phyloP scores from a whole-genome alignment of 306 rosid genomes.

The Mimosa pudica region DNA sequence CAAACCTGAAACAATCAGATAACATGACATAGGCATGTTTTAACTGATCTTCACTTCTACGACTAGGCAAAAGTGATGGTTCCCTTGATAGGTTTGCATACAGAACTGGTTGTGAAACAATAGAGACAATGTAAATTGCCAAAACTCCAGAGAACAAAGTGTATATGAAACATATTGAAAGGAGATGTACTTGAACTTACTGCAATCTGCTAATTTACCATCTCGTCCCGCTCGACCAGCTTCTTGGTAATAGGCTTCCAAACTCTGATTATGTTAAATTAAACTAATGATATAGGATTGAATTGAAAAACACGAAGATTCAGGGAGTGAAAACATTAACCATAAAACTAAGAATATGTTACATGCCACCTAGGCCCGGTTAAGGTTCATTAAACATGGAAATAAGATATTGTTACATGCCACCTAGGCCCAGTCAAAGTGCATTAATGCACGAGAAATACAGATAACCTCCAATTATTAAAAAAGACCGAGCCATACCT shows the following conservation, averaged over 20 bases:
- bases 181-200: constrained; percentile 49
- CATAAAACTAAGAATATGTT: neutral
- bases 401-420: neutral
- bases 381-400: neutral
- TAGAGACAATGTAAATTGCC: neutral
- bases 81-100: constrained; percentile 71
- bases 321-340: constrained; percentile 18
- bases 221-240: constrained; percentile 99
- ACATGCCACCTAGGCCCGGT: neutral
- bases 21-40: constrained; percentile 79
- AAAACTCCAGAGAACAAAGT: constrained; percentile 10
- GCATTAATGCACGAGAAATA: constrained; percentile 22
- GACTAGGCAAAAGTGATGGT: constrained; percentile 89
- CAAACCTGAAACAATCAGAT: constrained; percentile 92
- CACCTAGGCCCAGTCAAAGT: neutral
- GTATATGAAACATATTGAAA: constrained; percentile 6
- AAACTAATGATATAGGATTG: constrained; percentile 22
- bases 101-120: constrained; percentile 57
- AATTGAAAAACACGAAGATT: constrained; percentile 2
- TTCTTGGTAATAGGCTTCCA: constrained; percentile 97
- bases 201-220: constrained; percentile 86
- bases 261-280: constrained; percentile 60
- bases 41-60: constrained; percentile 72
- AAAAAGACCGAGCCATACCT: constrained; percentile 52
- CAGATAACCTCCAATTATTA: constrained; percentile 17